Conservation (phyloP, 208 protist species). For the Endotrypanum monterogeii region DNA sequence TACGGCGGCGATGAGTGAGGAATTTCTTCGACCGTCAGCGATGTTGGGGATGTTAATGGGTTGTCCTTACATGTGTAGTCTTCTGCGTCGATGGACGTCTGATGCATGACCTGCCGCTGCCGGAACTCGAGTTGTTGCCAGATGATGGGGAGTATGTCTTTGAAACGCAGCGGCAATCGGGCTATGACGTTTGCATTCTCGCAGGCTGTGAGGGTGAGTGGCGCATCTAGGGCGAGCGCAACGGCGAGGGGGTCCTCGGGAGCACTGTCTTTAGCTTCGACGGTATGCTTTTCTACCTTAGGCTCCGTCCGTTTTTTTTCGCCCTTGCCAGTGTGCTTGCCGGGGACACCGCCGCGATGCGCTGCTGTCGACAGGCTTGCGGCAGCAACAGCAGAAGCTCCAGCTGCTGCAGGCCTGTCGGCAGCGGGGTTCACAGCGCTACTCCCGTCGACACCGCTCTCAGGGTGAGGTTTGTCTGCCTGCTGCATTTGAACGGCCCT, state of each 20-base stretch:
- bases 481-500: neutral
- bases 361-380: neutral
- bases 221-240: constrained; percentile 17
- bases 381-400: neutral
- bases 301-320: neutral
- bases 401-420: no score
- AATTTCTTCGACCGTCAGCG: neutral
- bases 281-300: neutral
- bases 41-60: neutral
- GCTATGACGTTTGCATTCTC: constrained; percentile 26
- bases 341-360: neutral
- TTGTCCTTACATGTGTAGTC: neutral
- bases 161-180: constrained; percentile 22
- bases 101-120: constrained; percentile 26
- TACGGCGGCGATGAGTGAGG: neutral
- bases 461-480: neutral
- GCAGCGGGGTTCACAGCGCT: neutral
- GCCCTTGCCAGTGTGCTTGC: neutral
- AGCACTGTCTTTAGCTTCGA: neutral
- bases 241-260: constrained; percentile 19
- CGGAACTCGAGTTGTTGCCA: constrained; percentile 28
- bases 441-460: neutral
- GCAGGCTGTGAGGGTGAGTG: constrained; percentile 29
- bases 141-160: constrained; percentile 17
- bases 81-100: constrained; percentile 10